phyloP scores from a whole-genome alignment of 129 eudicot species.

The Flaveria brownii region DNA sequence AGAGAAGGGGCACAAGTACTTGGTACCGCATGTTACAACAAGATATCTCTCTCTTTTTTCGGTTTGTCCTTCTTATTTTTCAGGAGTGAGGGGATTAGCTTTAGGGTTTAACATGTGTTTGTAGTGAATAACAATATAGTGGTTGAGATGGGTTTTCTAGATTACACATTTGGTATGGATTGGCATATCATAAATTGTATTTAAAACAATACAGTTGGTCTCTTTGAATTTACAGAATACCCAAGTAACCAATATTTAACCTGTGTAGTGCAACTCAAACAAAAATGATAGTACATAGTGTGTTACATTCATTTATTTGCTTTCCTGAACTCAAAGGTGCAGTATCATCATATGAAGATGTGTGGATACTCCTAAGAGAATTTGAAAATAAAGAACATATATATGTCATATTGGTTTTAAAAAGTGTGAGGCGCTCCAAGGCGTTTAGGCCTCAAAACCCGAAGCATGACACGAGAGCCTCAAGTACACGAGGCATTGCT shows the following conservation, averaged over 20 bases:
- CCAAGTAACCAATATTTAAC: background rate
- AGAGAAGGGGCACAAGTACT: background rate
- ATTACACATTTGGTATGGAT: background rate
- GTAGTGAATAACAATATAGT: background rate
- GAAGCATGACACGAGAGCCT: too few species aligned
- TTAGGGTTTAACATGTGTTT: background rate
- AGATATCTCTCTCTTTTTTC: background rate
- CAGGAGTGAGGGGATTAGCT: background rate
- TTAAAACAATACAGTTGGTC: background rate
- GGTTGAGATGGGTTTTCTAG: background rate
- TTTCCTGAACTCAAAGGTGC: slow-evolving; percentile 1
- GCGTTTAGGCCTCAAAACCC: too few species aligned
- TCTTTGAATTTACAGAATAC: background rate
- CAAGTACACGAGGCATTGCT: too few species aligned
- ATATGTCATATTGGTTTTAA: too few species aligned
- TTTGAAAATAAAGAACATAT: background rate
- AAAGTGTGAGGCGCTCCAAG: too few species aligned
- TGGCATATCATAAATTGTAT: background rate
- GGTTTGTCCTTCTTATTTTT: background rate
- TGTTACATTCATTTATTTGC: background rate
- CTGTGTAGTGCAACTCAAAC: background rate
- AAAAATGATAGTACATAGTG: background rate
- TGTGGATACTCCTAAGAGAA: slow-evolving; percentile 3
- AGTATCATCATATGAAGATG: background rate
- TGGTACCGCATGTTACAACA: background rate